Evolutionary conservation across 2,329 filamentous ascomycete species (phyloP), one percentile per base, ranked within the genome.

Genomic region (Arthrocladium fulminans): DNA sequence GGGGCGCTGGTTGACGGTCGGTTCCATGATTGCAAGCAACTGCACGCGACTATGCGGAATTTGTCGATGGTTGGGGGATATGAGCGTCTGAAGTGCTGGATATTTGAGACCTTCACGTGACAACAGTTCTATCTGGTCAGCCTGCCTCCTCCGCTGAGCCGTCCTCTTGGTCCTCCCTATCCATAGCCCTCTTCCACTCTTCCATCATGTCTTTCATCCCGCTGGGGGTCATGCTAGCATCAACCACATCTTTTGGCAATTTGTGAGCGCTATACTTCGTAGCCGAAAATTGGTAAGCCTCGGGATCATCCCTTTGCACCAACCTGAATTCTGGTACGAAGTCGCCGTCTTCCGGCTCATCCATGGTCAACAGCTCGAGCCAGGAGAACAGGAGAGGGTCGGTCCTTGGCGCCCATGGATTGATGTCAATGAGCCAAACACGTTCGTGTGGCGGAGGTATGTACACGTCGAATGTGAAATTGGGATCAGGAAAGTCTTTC

Each of bases 241-340:
- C 79, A 1, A 96, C 89, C 2, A 97, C 88, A 58, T 98, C 92
- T 64, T 83, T 88, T 0, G 92, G 92, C 58, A 98, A 70, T 67
- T 97, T 98, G 63, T 97, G 90, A 2, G 92, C 90, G 53, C 88
- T 95, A 65, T 94, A 97, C 60, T 90, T 86, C 1, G 88, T 79
- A 3, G 86, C 84, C 55, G 79, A 81, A 63, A 96, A 94, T 57
- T 84, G 85, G 63, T 88, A 92, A 1, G 89, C 89, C 52, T 90
- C 86, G 0, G 89, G 88, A 56, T 97, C 90, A 54, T 90, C 84
- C 63, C 82, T 81, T 57, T 83, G 80, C 40, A 98, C 79, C 7
- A 97, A 73, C 35, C 90, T 76, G 55, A 98, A 76, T 65, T 96
- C 89, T 0, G 88, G 86, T 3, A 75, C 73, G 61, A 78, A 80